These are phyloP conservation scores for Prototheca wickerhamii DNA, from an alignment of 163 green algal species.

Conservation along the genomic window DNA sequence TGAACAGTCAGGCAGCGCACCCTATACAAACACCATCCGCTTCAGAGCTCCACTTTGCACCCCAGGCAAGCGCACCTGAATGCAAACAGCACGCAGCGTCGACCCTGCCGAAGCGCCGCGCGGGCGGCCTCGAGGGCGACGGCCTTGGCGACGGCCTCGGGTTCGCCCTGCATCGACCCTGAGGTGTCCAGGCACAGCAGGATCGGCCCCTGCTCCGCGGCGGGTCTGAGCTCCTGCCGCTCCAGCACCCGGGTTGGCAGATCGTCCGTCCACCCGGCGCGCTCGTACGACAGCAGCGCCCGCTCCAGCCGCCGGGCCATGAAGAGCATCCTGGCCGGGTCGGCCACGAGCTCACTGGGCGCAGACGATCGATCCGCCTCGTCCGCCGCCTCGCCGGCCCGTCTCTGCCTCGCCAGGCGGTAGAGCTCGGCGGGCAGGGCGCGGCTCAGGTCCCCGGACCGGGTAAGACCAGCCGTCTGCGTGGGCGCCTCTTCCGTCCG, in stretches of 20 bases:
- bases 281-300: conserved; percentile 84
- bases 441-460: conserved; percentile 15
- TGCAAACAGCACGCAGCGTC: conserved; percentile 78
- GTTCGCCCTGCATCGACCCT: conserved; percentile 33
- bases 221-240: conserved; percentile 64
- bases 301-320: conserved; percentile 72
- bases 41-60: too few species aligned
- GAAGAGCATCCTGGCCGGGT: conserved; percentile 51
- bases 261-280: conserved; percentile 76
- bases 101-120: conserved; percentile 58
- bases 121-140: conserved; percentile 84
- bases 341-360: background rate
- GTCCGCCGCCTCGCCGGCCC: conserved; percentile 17
- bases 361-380: conserved; percentile 2
- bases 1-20: background rate
- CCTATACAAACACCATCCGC: background rate
- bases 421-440: background rate
- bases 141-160: conserved; percentile 85
- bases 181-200: conserved; percentile 86
- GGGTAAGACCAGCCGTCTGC: conserved; percentile 59
- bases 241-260: conserved; percentile 57
- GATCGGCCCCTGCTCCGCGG: conserved; percentile 81
- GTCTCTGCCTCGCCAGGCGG: background rate
- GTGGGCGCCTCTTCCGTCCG: conserved; percentile 75
- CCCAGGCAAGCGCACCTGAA: conserved; percentile 49